phyloP scores from a whole-genome alignment of 257 asterid genomes.

The Solanum chmielewskii region DNA sequence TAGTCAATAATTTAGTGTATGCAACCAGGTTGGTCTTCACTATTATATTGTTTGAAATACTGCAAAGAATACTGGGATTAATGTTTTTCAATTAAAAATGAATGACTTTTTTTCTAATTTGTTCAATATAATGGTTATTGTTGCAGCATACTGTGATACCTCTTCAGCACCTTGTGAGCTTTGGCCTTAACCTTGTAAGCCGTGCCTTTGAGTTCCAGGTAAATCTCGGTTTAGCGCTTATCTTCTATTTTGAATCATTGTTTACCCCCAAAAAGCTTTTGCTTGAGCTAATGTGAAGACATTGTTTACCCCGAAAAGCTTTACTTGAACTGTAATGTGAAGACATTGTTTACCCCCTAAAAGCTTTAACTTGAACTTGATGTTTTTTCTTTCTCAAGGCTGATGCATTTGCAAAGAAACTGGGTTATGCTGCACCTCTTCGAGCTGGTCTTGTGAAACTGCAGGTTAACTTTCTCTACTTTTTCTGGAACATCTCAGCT shows the following conservation, averaged over 20 bases:
- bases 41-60: neutral
- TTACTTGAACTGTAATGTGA: neutral
- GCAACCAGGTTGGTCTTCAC: neutral
- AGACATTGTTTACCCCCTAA: neutral
- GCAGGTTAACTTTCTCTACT: constrained; percentile 43
- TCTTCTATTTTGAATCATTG: neutral
- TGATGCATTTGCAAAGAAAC: constrained; percentile 90
- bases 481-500: neutral
- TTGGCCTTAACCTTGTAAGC: constrained; percentile 84
- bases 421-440: constrained; percentile 70
- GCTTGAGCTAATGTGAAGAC: neutral
- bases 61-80: neutral
- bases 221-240: neutral
- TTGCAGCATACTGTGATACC: constrained; percentile 96
- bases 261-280: neutral
- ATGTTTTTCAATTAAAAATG: neutral
- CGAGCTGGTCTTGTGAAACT: constrained; percentile 89
- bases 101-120: neutral
- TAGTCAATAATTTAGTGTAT: neutral
- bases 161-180: constrained; percentile 82
- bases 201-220: constrained; percentile 98
- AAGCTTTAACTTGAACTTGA: neutral
- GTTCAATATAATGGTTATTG: constrained; percentile 1
- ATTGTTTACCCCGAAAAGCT: neutral
- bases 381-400: constrained; percentile 40